Base-by-base conservation (phyloP, 352 stramenopile species). In the Globisporangium ultimum region DNA sequence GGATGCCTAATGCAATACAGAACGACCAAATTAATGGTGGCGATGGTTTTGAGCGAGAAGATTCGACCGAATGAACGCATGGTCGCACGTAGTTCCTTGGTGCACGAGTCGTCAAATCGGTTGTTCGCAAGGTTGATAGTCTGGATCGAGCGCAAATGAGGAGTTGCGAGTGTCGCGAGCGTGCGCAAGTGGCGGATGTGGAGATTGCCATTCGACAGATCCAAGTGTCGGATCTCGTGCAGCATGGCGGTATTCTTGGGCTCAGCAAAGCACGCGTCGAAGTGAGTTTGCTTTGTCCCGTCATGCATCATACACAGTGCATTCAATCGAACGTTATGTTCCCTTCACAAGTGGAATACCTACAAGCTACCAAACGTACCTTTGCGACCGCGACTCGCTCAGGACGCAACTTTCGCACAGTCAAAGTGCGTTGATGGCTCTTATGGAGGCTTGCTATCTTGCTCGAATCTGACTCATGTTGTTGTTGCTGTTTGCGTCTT, bases 61-160 rank as follows among this genome's bases (percentile, higher is more conserved):
- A 28, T 5, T 28, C 24, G 24, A 28, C 24, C 2, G 24, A 28
- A 5, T 5, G 13, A 21, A 21, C 36, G 21, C 41, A 6, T 42
- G 17, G 11, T 22, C 64, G 48, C 55, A 77, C 68, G 60, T 32
- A 80, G 61, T 34, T 75, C 63, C 28, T 68, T 71, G 59, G 32
- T 55, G 41, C 58, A 41, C 20, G 40, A 61, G 45, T 66, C 70
- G 22, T 80, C 68, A n/a, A 78, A 60, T 20, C 76, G 64, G 52
- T 81, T 81, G 55, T 78, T 55, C 3, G 67, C 56, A 11, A 81
- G 55, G 49, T 67, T 69, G 9, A 81, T 55, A 3, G 61, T 70
- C 11, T 51, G 18, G 0, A 77, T 20, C 12, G 72, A 67, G 13
- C 72, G 40, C 32, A 75, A 73, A 40, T 76, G 28, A 11, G 28